Evolutionary conservation across 306 rosid genomes (phyloP).

Genomic region (Glycine latifolia): DNA sequence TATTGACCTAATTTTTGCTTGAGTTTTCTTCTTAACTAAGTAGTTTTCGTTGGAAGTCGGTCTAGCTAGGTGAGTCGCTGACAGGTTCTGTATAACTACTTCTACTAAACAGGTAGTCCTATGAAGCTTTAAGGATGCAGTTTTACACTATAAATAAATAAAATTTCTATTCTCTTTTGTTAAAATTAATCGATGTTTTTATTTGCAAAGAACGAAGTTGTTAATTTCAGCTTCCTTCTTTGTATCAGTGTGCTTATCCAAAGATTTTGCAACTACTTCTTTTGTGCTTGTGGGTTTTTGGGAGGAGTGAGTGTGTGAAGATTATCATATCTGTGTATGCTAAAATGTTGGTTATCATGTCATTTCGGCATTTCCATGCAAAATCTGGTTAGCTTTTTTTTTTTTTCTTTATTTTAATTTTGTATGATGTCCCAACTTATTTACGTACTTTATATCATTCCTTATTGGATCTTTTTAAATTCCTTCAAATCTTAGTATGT

Average conservation of each 20-base stretch:
- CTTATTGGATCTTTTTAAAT: background rate
- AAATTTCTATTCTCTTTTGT: background rate
- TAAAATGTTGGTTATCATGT: background rate
- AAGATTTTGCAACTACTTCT: background rate
- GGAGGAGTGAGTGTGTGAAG: background rate
- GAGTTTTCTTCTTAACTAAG: slow-evolving; percentile 7
- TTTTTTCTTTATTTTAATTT: background rate
- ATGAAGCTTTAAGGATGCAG: slow-evolving; percentile 1
- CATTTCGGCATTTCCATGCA: slow-evolving; percentile 21
- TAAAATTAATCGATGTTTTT: background rate
- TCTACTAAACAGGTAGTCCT: slow-evolving; percentile 32
- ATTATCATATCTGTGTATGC: background rate
- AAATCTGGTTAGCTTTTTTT: background rate
- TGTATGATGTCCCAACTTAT: background rate
- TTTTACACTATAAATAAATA: slow-evolving; percentile 19
- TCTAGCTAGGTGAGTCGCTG: slow-evolving; percentile 25
- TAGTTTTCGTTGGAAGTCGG: background rate
- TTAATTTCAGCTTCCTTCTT: background rate
- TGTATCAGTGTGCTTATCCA: background rate
- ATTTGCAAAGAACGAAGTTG: background rate
- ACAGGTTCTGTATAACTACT: slow-evolving; percentile 23
- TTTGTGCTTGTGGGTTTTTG: background rate
- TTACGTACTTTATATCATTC: background rate
- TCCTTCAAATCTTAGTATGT: background rate
- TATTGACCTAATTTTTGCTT: background rate